Base-by-base conservation (phyloP, 805 yeast genomes). In the Wickerhamomyces silvicola region DNA sequence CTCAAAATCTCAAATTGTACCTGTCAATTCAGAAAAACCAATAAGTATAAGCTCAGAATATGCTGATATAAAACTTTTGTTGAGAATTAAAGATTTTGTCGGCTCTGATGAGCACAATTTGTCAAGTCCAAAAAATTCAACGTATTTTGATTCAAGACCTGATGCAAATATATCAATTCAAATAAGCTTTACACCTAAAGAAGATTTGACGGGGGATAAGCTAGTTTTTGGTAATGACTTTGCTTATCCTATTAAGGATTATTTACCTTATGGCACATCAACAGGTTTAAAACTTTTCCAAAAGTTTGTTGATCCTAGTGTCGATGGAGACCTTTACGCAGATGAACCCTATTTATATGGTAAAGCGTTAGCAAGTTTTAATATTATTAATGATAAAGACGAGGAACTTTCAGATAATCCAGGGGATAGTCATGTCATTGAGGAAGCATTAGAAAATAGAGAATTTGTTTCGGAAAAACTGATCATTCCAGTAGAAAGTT, bases 211-310 rank as follows among this genome's bases (percentile, higher is more conserved):
- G 13, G 83, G 81, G 3, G 61, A 69, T 25, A 64, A 66, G n/a
- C 54, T 80, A 24, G 37, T 73, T n/a, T 79, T 75, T 57, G 87
- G 87, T 1, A 80, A 80, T 48, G 86, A 80, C 45, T 76, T 77
- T 48, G 72, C 67, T 8, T 49, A 60, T n/a, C 78, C 83, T 0
- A 68, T 80, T 20, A 57, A 66, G 20, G 76, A 76, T 29, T 62
- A 63, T 33, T 63, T 80, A 9, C 87, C 87, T 3, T 62, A 62
- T 50, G 75, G 75, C 5, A 60, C 64, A 18, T 62, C 74, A 5
- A 52, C 72, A 2, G 85, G 82, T 0, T 59, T 75, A 41, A 64
- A 66, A 37, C 55, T 77, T 21, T 79, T 78, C 60, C 68, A 68
- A 28, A 61, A 69, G 62, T 62, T 67, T 39, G 69, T 80, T 28